Percentiles rank a stretch among this genome's conserved stretches.
Evolutionary conservation across 371 early-diverging fungal genomes (phyloP).

Genomic region (Amoeboradix gromovi): DNA sequence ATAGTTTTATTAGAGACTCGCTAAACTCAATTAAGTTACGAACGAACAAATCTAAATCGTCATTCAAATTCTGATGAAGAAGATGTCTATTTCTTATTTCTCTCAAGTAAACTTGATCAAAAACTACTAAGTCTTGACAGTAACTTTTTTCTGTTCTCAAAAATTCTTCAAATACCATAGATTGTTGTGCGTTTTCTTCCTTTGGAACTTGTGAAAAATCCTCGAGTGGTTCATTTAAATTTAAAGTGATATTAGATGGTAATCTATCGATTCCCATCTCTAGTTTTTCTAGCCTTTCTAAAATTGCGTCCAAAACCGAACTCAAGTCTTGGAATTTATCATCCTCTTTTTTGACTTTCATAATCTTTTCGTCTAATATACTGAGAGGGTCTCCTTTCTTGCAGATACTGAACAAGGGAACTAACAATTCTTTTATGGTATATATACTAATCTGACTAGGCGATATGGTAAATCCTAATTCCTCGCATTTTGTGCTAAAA

Average conservation of each 20-base stretch:
- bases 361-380: background rate
- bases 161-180: background rate
- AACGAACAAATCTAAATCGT: background rate
- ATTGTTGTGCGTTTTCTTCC: background rate
- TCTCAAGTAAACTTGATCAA: background rate
- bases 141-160: background rate
- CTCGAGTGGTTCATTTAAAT: background rate
- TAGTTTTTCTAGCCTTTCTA: background rate
- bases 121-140: background rate
- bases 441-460: background rate
- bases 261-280: background rate
- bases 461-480: background rate
- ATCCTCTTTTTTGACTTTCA: background rate
- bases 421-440: background rate
- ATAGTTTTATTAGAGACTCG: background rate
- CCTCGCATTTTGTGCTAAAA: background rate
- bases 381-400: background rate
- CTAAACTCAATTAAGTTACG: background rate
- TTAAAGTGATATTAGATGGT: background rate
- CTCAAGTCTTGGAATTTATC: background rate
- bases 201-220: background rate
- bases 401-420: background rate
- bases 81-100: background rate
- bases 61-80: background rate
- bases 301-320: background rate